Percentiles rank a stretch among this genome's conserved stretches.
Evolutionary conservation across 306 rosid species (phyloP).

Genomic region (Chamaecrista fasciculata): DNA sequence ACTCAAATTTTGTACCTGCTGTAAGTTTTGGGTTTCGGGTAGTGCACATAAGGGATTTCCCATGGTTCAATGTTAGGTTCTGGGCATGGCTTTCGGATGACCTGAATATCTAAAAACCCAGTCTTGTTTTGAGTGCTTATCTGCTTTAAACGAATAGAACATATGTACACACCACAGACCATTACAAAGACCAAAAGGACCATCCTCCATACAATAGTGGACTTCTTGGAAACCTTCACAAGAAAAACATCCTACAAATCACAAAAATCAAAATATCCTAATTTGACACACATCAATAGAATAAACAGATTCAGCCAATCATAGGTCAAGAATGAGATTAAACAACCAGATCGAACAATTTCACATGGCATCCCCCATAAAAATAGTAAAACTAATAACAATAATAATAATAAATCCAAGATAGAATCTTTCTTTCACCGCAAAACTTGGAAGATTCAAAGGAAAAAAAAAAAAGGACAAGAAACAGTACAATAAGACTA

Average conservation of each 20-base stretch:
- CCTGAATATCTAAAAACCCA: conserved; percentile 52
- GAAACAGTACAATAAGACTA: conserved; percentile 24
- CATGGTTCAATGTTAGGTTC: conserved; percentile 67
- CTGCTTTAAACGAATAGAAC: conserved; percentile 85
- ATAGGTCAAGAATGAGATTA: conserved; percentile 27
- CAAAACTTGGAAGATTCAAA: conserved; percentile 19
- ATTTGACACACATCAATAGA: conserved; percentile 5
- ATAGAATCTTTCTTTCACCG: conserved; percentile 34
- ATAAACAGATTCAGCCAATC: conserved; percentile 20
- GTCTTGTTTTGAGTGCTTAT: conserved; percentile 49
- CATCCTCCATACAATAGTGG: conserved; percentile 78
- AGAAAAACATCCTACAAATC: conserved; percentile 60
- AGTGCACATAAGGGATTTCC: conserved; percentile 75
- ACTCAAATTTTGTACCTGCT: conserved; percentile 80
- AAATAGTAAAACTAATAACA: not conserved
- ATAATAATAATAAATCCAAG: conserved; percentile 12
- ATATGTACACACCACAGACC: conserved; percentile 92
- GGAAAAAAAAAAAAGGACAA: not conserved
- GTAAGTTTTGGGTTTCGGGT: conserved; percentile 75
- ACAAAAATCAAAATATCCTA: conserved; percentile 21
- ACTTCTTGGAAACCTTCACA: conserved; percentile 66
- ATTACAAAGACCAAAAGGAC: conserved; percentile 68
- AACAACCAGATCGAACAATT: conserved; percentile 48
- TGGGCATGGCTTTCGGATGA: conserved; percentile 58
- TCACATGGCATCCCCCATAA: conserved; percentile 50